Base-by-base conservation (phyloP, 805 yeast genomes). In the Kregervanrija fluxuum region DNA sequence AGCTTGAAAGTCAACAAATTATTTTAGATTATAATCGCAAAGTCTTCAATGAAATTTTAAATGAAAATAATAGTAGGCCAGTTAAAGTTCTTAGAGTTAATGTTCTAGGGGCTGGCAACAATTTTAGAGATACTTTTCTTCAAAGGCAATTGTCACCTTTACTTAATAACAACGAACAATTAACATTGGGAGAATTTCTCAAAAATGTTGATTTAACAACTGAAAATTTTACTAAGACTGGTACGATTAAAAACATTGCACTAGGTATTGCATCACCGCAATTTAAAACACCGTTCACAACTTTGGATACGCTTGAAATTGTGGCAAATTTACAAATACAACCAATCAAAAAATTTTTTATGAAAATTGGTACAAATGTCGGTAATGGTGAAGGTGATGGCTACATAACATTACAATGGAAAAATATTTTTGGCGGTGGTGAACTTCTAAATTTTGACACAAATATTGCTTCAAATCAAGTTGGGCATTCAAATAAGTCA, bases 361-460 rank as follows among this genome's bases (percentile, higher is more conserved):
- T 95, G 43, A 85, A 85, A 54, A 86, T 97, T 1, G 99, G 99
- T 4, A 93, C 98, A 2, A 90, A 89, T 62, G 77, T 93, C 8
- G 98, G 98, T 2, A 91, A 93, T 59, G 95, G 95, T 31, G 98
- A 93, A 67, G 99, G 97, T 30, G 93, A 86, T 58, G 98, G 97
- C 1, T 89, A 90, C 57, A 72, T 88, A 39, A 82, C 86, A 31
- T 77, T 90, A 45, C 89, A 80, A 61, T 68, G 74, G 58, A 69
- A 69, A 43, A 77, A 77, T 53, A 56, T 77, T 14, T 74, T 76
- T 62, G 82, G 82, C 0, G 82, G 82, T 9, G 80, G 74, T 3
- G 82, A 77, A 50, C 62, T 61, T 33, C 50, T 77, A 31, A 65
- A 66, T 31, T 71, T 77, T 46, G 81, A 77, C 55, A 65, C 69